Evolutionary conservation across 1,284 basidiomycete species (phyloP).

Genomic region (Ustilago cynodontis): DNA sequence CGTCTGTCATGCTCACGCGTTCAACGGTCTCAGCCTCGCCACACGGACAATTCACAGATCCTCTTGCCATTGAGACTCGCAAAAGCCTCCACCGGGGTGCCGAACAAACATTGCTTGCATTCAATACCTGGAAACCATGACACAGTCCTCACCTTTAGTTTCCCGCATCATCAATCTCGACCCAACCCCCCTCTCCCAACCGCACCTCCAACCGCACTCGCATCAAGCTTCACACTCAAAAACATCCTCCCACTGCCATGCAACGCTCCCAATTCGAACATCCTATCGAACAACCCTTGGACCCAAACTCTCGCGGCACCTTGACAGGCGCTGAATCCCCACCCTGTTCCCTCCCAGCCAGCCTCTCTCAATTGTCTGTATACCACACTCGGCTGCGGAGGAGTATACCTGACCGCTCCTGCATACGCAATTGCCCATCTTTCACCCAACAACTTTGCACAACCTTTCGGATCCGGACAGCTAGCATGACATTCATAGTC

Average conservation of each 20-base stretch:
- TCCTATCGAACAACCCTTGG: conserved; percentile 53
- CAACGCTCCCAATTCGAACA: conserved; percentile 45
- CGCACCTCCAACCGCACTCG: background rate
- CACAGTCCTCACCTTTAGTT: background rate
- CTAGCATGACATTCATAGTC: conserved; percentile 82
- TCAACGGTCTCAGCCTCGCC: background rate
- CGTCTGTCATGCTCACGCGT: too few species aligned
- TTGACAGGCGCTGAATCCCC: conserved; percentile 42
- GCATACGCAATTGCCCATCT: conserved; percentile 91
- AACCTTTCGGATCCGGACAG: conserved; percentile 83
- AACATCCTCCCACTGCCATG: conserved; percentile 34
- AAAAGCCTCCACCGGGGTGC: background rate
- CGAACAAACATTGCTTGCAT: background rate
- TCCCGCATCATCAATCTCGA: background rate
- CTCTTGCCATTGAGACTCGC: background rate
- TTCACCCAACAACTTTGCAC: conserved; percentile 89
- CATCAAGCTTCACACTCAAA: conserved; percentile 43
- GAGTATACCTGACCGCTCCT: conserved; percentile 87
- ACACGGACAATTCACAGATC: background rate
- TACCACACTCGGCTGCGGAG: conserved; percentile 75
- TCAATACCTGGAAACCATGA: background rate
- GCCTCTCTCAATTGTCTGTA: conserved; percentile 53
- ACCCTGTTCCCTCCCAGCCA: conserved; percentile 20
- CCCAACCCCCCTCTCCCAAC: background rate
- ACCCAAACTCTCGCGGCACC: conserved; percentile 45